Evolutionary conservation across 495 filamentous ascomycete genomes (phyloP).

Genomic region (Astrothelium macrocarpum): DNA sequence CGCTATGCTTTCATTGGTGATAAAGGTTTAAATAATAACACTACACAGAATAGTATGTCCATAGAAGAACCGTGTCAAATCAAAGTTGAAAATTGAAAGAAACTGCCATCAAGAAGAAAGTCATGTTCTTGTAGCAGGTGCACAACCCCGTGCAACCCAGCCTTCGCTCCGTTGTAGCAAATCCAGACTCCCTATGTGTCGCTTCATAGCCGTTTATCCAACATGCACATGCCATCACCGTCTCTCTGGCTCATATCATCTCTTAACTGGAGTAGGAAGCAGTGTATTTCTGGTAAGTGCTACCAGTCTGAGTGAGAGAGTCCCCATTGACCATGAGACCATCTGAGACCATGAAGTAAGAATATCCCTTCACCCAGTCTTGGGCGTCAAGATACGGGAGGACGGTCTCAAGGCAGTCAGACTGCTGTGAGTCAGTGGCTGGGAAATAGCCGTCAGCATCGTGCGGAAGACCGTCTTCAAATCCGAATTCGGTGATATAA

Average conservation of each 20-base stretch:
- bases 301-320: neutral
- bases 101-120: neutral
- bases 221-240: neutral
- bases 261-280: neutral
- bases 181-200: neutral
- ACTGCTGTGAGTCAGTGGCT: slow-evolving; percentile 33
- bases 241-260: neutral
- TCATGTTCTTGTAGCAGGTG: neutral
- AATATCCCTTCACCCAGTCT: slow-evolving; percentile 58
- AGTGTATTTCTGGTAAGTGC: neutral
- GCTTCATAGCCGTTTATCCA: neutral
- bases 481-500: slow-evolving; percentile 59
- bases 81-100: neutral
- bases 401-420: slow-evolving; percentile 48
- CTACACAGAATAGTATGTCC: slow-evolving; percentile 4
- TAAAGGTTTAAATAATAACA: neutral
- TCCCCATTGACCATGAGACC: slow-evolving; percentile 37
- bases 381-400: slow-evolving; percentile 58
- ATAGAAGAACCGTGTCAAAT: neutral
- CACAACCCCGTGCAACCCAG: neutral
- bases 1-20: neutral
- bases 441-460: neutral
- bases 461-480: slow-evolving; percentile 30
- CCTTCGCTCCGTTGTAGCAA: neutral
- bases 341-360: slow-evolving; percentile 65